These are phyloP conservation scores for Aurinia saxatilis DNA, from an alignment of 345 rosid genomes.

Conservation along the genomic window DNA sequence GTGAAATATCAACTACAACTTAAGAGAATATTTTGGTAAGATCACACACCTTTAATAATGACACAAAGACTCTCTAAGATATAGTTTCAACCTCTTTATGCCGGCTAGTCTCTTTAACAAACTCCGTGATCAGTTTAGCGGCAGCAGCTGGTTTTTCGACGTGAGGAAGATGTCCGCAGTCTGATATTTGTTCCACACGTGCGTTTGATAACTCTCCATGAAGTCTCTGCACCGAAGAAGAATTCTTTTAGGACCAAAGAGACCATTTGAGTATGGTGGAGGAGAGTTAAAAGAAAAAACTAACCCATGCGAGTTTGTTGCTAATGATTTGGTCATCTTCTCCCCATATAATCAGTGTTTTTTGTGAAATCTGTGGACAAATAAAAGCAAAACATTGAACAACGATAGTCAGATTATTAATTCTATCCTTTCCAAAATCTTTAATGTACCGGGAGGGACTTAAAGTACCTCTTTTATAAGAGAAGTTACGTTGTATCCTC, in stretches of 20 bases:
- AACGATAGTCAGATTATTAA: neutral
- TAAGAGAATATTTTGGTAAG: neutral
- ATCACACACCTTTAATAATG: slow-evolving; percentile 5
- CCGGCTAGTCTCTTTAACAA: slow-evolving; percentile 40
- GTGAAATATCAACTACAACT: slow-evolving; percentile 21
- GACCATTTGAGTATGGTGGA: neutral
- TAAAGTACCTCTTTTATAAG: slow-evolving; percentile 52
- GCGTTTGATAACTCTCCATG: slow-evolving; percentile 63
- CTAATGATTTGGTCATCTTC: slow-evolving; percentile 79
- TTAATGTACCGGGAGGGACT: neutral
- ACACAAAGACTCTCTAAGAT: slow-evolving; percentile 7
- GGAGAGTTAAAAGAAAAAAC: slow-evolving; percentile 4
- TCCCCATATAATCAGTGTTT: slow-evolving; percentile 84
- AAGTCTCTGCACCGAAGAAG: slow-evolving; percentile 49
- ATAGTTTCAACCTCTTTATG: slow-evolving; percentile 25
- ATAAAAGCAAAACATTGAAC: neutral
- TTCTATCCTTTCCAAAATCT: neutral
- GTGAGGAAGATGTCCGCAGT: slow-evolving; percentile 88
- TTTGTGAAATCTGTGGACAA: slow-evolving; percentile 53
- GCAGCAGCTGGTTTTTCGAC: slow-evolving; percentile 61
- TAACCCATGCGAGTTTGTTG: slow-evolving; percentile 69
- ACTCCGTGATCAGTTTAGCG: slow-evolving; percentile 52
- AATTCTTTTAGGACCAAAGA: neutral
- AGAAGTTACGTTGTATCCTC: slow-evolving; percentile 64
- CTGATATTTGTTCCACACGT: slow-evolving; percentile 54